Conservation (phyloP, 257 asterid species). For the Primulina eburnea region DNA sequence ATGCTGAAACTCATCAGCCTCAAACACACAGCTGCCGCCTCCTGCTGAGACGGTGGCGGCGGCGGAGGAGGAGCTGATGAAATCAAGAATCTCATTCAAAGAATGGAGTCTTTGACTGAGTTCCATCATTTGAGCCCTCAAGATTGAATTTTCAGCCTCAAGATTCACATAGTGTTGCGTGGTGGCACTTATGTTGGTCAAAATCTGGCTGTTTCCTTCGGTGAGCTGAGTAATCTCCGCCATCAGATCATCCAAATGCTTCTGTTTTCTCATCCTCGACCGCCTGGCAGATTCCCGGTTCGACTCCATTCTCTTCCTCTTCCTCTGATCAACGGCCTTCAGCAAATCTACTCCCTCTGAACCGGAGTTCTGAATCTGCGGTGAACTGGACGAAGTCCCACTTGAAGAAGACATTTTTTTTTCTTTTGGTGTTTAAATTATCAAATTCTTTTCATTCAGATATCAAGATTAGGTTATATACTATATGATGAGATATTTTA, state of each 20-base stretch:
- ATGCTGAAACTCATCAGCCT: constrained; percentile 40
- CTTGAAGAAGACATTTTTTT: constrained; percentile 57
- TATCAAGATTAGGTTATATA: too few relatives aligned
- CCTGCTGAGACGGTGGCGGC: constrained; percentile 20
- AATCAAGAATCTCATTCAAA: constrained; percentile 53
- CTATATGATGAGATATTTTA: too few relatives aligned
- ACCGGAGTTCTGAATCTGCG: constrained; percentile 44
- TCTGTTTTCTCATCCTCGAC: constrained; percentile 84
- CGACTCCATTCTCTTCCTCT: constrained; percentile 77
- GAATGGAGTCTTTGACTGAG: constrained; percentile 66
- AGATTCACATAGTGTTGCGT: constrained; percentile 43
- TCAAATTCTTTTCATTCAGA: too few relatives aligned
- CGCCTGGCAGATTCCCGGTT: constrained; percentile 90
- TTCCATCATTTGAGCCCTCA: constrained; percentile 79
- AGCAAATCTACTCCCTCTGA: constrained; percentile 48
- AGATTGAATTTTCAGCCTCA: constrained; percentile 70
- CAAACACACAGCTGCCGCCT: constrained; percentile 30
- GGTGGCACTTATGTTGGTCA: constrained; percentile 37
- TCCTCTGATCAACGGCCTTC: constrained; percentile 52
- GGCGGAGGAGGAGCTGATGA: constrained; percentile 30
- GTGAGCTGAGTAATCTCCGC: constrained; percentile 47
- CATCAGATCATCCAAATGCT: constrained; percentile 68
- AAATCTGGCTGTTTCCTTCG: constrained; percentile 51
- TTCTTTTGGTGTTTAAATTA: not conserved
- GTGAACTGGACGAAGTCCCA: constrained; percentile 61